Base-by-base conservation (phyloP, 352 stramenopile species). In the Pythium diclinum region DNA sequence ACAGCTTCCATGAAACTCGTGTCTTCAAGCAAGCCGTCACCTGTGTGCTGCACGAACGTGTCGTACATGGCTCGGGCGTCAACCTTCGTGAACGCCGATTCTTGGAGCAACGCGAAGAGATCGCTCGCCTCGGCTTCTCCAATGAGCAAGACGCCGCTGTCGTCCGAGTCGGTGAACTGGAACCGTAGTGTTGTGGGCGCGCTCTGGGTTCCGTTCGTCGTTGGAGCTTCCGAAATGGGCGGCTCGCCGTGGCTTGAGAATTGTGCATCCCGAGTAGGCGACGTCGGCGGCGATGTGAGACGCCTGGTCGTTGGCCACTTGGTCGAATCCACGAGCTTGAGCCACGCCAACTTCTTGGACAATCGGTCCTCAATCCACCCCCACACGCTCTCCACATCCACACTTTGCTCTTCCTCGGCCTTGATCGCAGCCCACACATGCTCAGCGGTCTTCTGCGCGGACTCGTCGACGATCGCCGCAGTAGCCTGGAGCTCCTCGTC, bases 21-120 rank as follows among this genome's bases (percentile, higher is more conserved):
- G 74, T 93, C 85, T 67, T 95, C 87, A 3, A 95, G 64, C 44
- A 92, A 30, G 0, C 87, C 87, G 44, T 95, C 87, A 9, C 81
- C 80, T 11, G 87, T 95, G 65, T 95, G 87, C 53, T 92, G 84
- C 0, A 94, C 76, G 58, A 95, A 94, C 14, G 84, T 94, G 52
- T 93, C 85, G 59, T 94, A 95, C 75, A 95, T 92, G 6, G 74
- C 75, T 25, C 92, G 77, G 3, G 85, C 77, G 53, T 75, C 69
- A 5, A 93, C 63, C 34, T 87, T 88, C 0, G 87, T 91, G 56
- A 94, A 91, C 9, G 82, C 77, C 2, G 81, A 89, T 59, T 88
- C 70, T 1, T 79, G 65, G 36, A 94, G 48, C 14, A 94, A 32
- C 36, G 89, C 75, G 25, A 88, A 89, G 21, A 95, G 59, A 44